A percentile compares a stretch with the other conserved stretches of the same genome.
Conservation (phyloP, 306 rosid species). For the Lathyrus sativus region DNA sequence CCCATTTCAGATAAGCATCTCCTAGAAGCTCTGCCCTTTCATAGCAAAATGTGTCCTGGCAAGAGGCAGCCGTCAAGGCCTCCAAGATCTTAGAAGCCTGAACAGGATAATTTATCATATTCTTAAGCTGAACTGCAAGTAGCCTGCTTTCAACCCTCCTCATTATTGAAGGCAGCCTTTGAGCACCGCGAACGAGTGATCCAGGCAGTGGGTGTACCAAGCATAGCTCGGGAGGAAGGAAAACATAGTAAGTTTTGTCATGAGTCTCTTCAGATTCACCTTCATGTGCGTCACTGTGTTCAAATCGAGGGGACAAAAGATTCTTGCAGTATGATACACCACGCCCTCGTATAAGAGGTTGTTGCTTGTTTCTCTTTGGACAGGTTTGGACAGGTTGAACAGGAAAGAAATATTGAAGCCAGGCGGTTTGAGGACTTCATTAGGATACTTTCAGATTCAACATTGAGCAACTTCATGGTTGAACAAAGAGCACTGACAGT, state of each 20-base stretch:
- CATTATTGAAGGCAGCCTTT: constrained; percentile 96
- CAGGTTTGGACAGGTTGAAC: too few relatives aligned
- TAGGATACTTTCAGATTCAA: too few relatives aligned
- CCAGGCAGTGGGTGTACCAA: constrained; percentile 92
- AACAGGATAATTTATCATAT: constrained; percentile 69
- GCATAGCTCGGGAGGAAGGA: constrained; percentile 95
- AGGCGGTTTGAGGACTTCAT: too few relatives aligned
- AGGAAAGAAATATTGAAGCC: too few relatives aligned
- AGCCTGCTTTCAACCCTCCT: constrained; percentile 99
- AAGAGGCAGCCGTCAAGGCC: constrained; percentile 98
- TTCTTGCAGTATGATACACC: constrained; percentile 99
- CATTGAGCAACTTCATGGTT: too few relatives aligned
- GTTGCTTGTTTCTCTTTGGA: too few relatives aligned
- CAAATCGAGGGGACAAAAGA: constrained; percentile 93
- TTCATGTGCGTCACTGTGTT: constrained; percentile 72
- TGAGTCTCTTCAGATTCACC: constrained; percentile 80
- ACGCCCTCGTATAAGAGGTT: constrained; percentile 91
- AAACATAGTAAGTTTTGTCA: constrained; percentile 94
- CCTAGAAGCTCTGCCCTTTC: constrained; percentile 99
- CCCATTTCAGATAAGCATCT: constrained; percentile 98
- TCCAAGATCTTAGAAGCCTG: constrained; percentile 87
- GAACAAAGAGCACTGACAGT: too few relatives aligned
- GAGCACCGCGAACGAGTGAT: constrained; percentile 96
- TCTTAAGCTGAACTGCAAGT: constrained; percentile 84
- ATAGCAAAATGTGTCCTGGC: constrained; percentile 99